phyloP scores from a whole-genome alignment of 768 basidiomycete species.

The Auriscalpium orientale region DNA sequence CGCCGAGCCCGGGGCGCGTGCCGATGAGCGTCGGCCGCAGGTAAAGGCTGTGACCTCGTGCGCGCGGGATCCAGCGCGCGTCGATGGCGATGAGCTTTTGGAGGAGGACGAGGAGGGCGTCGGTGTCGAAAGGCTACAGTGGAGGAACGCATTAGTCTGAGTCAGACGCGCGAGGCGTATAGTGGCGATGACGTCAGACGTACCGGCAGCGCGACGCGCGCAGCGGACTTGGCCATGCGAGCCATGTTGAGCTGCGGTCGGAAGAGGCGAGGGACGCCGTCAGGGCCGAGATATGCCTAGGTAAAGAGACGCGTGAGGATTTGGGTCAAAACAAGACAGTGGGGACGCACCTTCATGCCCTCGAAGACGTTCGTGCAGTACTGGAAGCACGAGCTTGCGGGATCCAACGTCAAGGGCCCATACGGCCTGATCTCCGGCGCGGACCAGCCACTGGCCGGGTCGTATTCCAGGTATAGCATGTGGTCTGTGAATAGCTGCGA shows the following conservation, averaged over 20 bases:
- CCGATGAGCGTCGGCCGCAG: constrained; percentile 72
- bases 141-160: neutral
- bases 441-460: constrained; percentile 60
- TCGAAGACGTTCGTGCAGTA: constrained; percentile 58
- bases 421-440: constrained; percentile 69
- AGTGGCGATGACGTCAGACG: too few relatives aligned
- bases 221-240: constrained; percentile 62
- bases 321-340: neutral
- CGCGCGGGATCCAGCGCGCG: constrained; percentile 75
- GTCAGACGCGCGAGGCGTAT: neutral
- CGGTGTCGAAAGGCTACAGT: constrained; percentile 35
- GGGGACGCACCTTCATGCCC: constrained; percentile 52
- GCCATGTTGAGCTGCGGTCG: constrained; percentile 82
- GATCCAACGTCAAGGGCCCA: constrained; percentile 51
- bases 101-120: constrained; percentile 41
- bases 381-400: constrained; percentile 47
- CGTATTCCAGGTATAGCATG: constrained; percentile 64
- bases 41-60: constrained; percentile 75
- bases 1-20: constrained; percentile 45
- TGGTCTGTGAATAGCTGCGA: constrained; percentile 62
- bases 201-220: constrained; percentile 67
- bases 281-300: constrained; percentile 63
- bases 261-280: constrained; percentile 72
- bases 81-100: constrained; percentile 68
- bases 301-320: neutral